Evolutionary conservation across 768 basidiomycete genomes (phyloP).

Genomic region (Mycena vitilis): DNA sequence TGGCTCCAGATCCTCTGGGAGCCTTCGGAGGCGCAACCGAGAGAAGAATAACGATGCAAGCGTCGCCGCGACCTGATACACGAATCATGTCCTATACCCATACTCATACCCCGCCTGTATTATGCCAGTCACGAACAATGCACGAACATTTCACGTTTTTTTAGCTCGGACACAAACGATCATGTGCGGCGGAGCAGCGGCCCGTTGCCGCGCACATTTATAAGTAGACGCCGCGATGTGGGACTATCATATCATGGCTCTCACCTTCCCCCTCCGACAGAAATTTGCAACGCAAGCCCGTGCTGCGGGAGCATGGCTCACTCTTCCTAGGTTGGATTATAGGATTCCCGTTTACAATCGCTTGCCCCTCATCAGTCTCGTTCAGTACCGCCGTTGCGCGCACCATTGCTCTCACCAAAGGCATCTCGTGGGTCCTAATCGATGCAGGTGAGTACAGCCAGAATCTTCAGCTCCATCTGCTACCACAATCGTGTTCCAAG

Average conservation of each 20-base stretch:
- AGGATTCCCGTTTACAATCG: too few relatives aligned
- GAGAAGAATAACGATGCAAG: neutral
- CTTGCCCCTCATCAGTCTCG: neutral
- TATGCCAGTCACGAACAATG: slow-evolving; percentile 2
- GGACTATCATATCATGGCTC: slow-evolving; percentile 30
- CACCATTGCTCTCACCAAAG: slow-evolving; percentile 36
- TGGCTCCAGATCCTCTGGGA: slow-evolving; percentile 12
- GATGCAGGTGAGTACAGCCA: slow-evolving; percentile 34
- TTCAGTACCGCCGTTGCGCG: slow-evolving; percentile 39
- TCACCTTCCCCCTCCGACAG: slow-evolving; percentile 38
- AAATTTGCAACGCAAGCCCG: slow-evolving; percentile 33
- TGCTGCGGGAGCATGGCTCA: slow-evolving; percentile 41
- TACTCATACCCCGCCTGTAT: neutral
- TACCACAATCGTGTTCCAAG: neutral
- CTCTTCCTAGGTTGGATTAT: slow-evolving; percentile 41
- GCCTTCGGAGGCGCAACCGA: slow-evolving; percentile 10
- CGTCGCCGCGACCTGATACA: slow-evolving; percentile 2
- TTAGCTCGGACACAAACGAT: too few relatives aligned
- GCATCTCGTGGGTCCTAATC: slow-evolving; percentile 40
- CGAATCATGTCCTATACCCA: neutral
- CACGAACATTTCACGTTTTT: neutral
- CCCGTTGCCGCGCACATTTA: neutral
- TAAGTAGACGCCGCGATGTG: neutral
- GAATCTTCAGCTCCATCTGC: neutral
- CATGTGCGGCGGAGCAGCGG: slow-evolving; percentile 3